A percentile compares a stretch with the other conserved stretches of the same genome.
phyloP scores from a whole-genome alignment of 805 yeast genomes.

The Candida manassasensis region DNA sequence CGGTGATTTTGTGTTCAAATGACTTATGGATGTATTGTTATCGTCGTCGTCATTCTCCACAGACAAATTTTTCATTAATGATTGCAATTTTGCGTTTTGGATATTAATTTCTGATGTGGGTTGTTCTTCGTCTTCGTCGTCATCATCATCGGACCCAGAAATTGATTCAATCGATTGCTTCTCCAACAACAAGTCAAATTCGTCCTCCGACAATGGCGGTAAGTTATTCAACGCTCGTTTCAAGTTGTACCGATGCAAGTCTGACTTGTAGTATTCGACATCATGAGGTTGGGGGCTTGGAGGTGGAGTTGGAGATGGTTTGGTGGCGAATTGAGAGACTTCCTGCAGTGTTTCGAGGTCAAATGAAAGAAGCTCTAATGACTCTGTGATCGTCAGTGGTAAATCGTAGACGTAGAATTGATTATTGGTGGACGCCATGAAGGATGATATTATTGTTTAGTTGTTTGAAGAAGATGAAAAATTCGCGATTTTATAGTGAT shows the following conservation, averaged over 20 bases:
- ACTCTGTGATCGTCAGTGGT: constrained; percentile 32
- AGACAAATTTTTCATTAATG: constrained; percentile 19
- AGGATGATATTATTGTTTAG: too few relatives aligned
- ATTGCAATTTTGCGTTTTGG: constrained; percentile 8
- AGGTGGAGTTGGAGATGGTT: background rate
- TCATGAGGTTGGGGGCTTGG: constrained; percentile 1
- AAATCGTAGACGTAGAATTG: constrained; percentile 51
- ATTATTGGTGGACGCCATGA: constrained; percentile 6
- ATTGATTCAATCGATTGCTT: constrained; percentile 50
- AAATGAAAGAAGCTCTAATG: constrained; percentile 51
- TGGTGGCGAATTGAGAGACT: background rate
- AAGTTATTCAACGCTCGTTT: constrained; percentile 48
- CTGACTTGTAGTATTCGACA: constrained; percentile 49
- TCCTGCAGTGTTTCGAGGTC: constrained; percentile 44
- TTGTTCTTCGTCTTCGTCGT: constrained; percentile 16
- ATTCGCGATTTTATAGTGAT: too few relatives aligned
- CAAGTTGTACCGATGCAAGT: constrained; percentile 54
- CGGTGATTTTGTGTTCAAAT: constrained; percentile 68
- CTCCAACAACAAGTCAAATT: constrained; percentile 53
- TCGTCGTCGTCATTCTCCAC: constrained; percentile 18
- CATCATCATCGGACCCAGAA: constrained; percentile 43
- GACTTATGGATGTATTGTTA: constrained; percentile 39
- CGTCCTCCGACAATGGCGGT: constrained; percentile 45
- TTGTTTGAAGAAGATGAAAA: too few relatives aligned
- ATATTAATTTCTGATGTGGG: constrained; percentile 17